A percentile compares a stretch with the other conserved stretches of the same genome.
Evolutionary conservation across 2,329 filamentous ascomycete genomes (phyloP).

Genomic region (Phyllachora maydis): DNA sequence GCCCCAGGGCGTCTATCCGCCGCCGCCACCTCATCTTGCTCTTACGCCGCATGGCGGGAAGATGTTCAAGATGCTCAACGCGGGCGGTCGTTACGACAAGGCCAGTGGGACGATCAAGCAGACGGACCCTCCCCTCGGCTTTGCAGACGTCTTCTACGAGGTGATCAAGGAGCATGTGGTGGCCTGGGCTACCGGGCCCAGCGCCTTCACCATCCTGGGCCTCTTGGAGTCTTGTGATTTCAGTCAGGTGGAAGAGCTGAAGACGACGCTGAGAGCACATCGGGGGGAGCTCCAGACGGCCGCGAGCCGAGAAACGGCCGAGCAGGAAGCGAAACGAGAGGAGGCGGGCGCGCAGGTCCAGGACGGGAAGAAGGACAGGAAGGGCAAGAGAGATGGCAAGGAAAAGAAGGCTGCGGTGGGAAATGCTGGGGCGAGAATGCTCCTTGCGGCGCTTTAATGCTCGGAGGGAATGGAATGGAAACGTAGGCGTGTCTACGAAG

Average conservation of each 20-base stretch:
- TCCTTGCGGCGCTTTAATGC: constrained; percentile 34
- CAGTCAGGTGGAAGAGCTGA: constrained; percentile 40
- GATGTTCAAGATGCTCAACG: constrained; percentile 79
- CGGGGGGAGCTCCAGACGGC: constrained; percentile 51
- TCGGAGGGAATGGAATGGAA: constrained; percentile 1
- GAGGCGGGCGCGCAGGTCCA: constrained; percentile 26
- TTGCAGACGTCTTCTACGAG: constrained; percentile 64
- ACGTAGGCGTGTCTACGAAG: too few species aligned
- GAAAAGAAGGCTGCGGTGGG: constrained; percentile 31
- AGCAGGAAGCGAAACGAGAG: constrained; percentile 23
- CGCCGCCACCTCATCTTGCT: constrained; percentile 31
- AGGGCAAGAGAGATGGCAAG: too few species aligned
- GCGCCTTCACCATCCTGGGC: constrained; percentile 70
- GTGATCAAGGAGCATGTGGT: constrained; percentile 56
- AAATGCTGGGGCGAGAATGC: constrained; percentile 39
- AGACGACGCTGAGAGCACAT: constrained; percentile 50
- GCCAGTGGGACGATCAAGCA: constrained; percentile 48
- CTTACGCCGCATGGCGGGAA: constrained; percentile 46
- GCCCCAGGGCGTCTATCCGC: constrained; percentile 15
- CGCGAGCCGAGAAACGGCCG: constrained; percentile 33
- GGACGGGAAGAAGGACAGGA: too few species aligned
- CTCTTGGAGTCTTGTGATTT: constrained; percentile 61
- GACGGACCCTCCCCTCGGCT: constrained; percentile 57
- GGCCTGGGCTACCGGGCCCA: constrained; percentile 69
- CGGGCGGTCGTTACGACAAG: constrained; percentile 72